Evolutionary conservation across 352 stramenopile species (phyloP), one percentile per base, ranked within the genome.

Genomic region (Pythium sukuiense): DNA sequence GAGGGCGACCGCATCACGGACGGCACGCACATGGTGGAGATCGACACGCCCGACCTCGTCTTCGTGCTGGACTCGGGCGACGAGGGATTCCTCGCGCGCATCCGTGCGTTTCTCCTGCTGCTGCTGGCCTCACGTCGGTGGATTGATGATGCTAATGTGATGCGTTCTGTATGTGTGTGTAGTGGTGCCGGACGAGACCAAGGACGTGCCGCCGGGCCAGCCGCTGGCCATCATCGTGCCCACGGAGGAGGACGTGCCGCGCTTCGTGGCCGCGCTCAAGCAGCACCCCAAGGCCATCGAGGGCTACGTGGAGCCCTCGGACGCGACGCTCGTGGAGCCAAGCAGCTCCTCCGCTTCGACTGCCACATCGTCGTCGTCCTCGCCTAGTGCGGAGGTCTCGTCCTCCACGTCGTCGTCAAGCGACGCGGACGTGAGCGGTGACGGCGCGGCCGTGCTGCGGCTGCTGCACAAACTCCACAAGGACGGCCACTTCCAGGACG

Each of bases 41-140:
- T 96, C 59, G 87, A 96, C 61, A 96, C 87, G 35, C 87, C 87
- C 6, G 87, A 96, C 63, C 71, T 96, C 50, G 80, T 77, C 48
- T 92, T 96, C 49, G 77, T 85, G 68, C 71, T 96, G 30, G 85
- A 96, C 61, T 73, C 82, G 33, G 87, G 87, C 20, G 87, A 96
- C 65, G 83, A 89, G 55, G 87, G 87, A 43, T 92, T 84, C 63
- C 72, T 96, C 35, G 87, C 87, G 24, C 85, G 81, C 55, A 81
- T 93, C 63, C 55, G 85, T 93, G 74, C 70, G 83, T 76, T 39
- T 24, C 20, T 24, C 14, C 2, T 24, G 9, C 32, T 39, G 6
- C 12, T 12, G n/a, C 48, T 30, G 26, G 9, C 20, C 18, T 32
- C 48, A 12, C 14, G 37, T 46, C 16, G 20, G 45, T 46, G 39